Evolutionary conservation across 2,329 filamentous ascomycete genomes (phyloP).

Genomic region (Talaromyces sp.): DNA sequence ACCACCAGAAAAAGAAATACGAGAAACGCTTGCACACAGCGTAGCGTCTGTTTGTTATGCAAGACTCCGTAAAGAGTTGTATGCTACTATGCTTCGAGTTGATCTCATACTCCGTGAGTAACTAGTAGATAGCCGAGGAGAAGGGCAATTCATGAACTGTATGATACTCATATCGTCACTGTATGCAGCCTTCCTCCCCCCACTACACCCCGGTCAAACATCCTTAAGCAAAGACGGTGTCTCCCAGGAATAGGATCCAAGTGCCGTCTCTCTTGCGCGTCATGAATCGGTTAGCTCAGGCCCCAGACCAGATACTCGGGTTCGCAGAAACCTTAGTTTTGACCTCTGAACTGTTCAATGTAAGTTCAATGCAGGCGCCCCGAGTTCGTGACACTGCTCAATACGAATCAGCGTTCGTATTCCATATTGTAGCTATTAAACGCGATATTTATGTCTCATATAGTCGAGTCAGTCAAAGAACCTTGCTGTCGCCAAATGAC

Average conservation of each 20-base stretch:
- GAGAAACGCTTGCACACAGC: neutral
- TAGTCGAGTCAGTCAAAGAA: neutral
- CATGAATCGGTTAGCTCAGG: neutral
- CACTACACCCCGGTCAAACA: constrained; percentile 4
- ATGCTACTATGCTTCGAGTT: neutral
- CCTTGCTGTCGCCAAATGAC: neutral
- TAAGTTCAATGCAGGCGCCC: neutral
- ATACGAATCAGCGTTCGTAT: neutral
- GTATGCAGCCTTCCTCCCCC: neutral
- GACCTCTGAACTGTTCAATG: neutral
- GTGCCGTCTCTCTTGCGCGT: neutral
- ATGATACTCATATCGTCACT: neutral
- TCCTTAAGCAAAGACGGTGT: neutral
- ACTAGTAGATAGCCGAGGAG: neutral
- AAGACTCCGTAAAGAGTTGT: neutral
- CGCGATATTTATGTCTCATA: neutral
- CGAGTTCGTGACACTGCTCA: neutral
- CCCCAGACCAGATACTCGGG: neutral
- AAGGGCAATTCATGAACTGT: neutral
- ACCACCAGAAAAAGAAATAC: neutral
- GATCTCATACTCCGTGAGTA: neutral
- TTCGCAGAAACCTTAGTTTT: neutral
- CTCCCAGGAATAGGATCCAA: neutral
- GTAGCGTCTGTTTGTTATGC: neutral
- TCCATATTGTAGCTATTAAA: neutral